These are phyloP conservation scores for Dactylorhiza incarnata DNA, from an alignment of 106 monocot species.

Conservation along the genomic window DNA sequence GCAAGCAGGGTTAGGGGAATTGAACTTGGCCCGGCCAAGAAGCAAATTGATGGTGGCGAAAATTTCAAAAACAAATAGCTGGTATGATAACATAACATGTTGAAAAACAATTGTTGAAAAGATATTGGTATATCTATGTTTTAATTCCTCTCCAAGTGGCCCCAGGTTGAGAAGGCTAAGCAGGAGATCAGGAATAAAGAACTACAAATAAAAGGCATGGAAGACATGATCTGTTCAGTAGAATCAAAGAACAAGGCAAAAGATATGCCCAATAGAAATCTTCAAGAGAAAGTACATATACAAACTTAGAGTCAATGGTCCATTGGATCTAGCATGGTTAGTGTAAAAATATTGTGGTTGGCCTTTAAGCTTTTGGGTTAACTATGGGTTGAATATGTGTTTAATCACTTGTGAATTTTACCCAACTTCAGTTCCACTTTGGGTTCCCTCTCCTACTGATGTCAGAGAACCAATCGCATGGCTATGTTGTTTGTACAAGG, in stretches of 20 bases:
- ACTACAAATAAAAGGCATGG: slow-evolving; percentile 57
- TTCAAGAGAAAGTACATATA: slow-evolving; percentile 63
- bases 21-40: slow-evolving; percentile 85
- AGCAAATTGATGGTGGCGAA: slow-evolving; percentile 67
- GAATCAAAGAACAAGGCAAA: slow-evolving; percentile 71
- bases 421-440: no score
- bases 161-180: slow-evolving; percentile 70
- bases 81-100: slow-evolving; percentile 26
- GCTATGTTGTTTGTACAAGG: no score
- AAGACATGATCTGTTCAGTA: slow-evolving; percentile 47
- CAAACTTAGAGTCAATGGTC: not conserved
- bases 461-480: no score
- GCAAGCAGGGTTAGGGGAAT: slow-evolving; percentile 90
- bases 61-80: slow-evolving; percentile 54
- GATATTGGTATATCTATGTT: not conserved
- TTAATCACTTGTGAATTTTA: no score
- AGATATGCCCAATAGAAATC: slow-evolving; percentile 51
- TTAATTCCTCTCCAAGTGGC: not conserved
- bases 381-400: no score
- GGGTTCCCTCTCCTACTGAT: no score
- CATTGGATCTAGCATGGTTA: no score
- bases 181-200: slow-evolving; percentile 77
- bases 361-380: no score
- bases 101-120: not conserved
- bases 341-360: no score